A percentile compares a stretch with the other conserved stretches of the same genome.
phyloP scores from a whole-genome alignment of 768 basidiomycete genomes.

The Xerocomellus chrysenteron region DNA sequence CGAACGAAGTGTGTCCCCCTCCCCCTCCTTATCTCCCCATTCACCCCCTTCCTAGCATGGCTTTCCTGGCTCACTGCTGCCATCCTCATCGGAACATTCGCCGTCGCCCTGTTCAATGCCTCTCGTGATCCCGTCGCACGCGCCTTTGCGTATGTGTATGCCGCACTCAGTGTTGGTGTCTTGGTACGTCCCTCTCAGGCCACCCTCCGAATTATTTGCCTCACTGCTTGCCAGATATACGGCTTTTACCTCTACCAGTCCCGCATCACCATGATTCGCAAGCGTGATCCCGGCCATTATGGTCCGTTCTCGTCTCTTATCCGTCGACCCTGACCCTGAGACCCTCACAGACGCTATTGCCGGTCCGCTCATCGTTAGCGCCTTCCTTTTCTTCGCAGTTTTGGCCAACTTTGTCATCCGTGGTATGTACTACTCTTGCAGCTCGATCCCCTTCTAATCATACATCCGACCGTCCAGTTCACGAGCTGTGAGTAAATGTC shows the following conservation, averaged over 20 bases:
- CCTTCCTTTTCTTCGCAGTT: conserved; percentile 82
- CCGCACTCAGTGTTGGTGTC: conserved; percentile 69
- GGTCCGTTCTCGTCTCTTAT: conserved; percentile 48
- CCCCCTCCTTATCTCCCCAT: not conserved
- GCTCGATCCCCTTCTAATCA: conserved; percentile 3
- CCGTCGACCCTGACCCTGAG: not conserved
- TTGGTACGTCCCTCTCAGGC: conserved; percentile 40
- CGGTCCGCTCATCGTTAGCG: conserved; percentile 83
- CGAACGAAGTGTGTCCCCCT: conserved; percentile 66
- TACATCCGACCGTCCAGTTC: conserved; percentile 40
- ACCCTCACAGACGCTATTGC: conserved; percentile 62
- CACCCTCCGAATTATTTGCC: not conserved
- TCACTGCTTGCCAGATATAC: conserved; percentile 56
- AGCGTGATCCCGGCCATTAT: conserved; percentile 85
- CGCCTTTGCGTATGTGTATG: conserved; percentile 82
- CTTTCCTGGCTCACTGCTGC: conserved; percentile 88
- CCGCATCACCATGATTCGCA: conserved; percentile 87
- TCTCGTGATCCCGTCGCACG: conserved; percentile 63
- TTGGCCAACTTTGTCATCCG: conserved; percentile 86
- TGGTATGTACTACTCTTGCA: conserved; percentile 47
- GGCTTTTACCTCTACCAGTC: conserved; percentile 85
- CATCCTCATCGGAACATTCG: conserved; percentile 78
- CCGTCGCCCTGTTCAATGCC: conserved; percentile 87
- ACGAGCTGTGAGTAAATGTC: conserved; percentile 50
- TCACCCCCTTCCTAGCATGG: conserved; percentile 62